Evolutionary conservation across 75 land plant species (phyloP).

Genomic region (Pinus tabuliformis): DNA sequence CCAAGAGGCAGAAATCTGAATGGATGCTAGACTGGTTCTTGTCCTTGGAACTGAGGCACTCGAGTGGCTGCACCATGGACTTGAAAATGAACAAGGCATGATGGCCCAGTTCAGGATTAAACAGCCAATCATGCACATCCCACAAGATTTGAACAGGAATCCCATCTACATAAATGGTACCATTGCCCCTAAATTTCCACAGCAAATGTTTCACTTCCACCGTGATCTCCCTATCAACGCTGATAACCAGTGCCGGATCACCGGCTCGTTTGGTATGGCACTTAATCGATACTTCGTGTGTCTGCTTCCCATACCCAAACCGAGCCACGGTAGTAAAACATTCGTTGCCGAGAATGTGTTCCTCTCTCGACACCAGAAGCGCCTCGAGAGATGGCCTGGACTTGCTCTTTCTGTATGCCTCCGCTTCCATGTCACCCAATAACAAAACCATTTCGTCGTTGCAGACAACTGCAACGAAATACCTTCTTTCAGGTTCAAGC

Average conservation of each 20-base stretch:
- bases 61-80: neutral
- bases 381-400: constrained; percentile 27
- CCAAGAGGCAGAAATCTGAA: neutral
- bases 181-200: constrained; percentile 36
- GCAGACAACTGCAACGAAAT: too few species aligned
- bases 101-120: constrained; percentile 39
- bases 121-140: constrained; percentile 96
- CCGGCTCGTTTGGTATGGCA: constrained; percentile 32
- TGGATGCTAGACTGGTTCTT: neutral
- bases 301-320: constrained; percentile 58
- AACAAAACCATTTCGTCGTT: too few species aligned
- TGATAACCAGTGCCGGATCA: constrained; percentile 22
- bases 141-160: constrained; percentile 39
- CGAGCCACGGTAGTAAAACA: constrained; percentile 69
- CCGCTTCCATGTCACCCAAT: too few species aligned
- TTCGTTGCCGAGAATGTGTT: constrained; percentile 79
- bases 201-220: constrained; percentile 17
- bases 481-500: too few species aligned
- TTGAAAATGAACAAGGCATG: constrained; percentile 17
- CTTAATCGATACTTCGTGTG: constrained; percentile 19
- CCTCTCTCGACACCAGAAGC: constrained; percentile 55
- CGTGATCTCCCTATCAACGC: constrained; percentile 54
- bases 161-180: constrained; percentile 18
- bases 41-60: constrained; percentile 7
- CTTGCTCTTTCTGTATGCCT: too few species aligned